Base-by-base conservation (phyloP, 106 monocot genomes). In the Dendrobium nobile region DNA sequence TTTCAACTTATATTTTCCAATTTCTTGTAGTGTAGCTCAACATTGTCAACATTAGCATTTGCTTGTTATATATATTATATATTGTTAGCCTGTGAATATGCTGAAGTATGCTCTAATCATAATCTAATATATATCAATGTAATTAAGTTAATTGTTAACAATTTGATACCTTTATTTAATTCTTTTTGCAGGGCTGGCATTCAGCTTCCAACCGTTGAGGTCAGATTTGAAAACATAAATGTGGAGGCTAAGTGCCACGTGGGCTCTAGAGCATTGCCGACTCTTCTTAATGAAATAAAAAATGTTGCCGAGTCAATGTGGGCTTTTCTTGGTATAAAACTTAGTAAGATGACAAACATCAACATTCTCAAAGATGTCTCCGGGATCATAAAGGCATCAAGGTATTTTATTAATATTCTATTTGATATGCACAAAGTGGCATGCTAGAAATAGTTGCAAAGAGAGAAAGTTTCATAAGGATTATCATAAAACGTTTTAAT, bases 211-310 rank as follows among this genome's bases (percentile, higher is more conserved):
- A 93, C 87, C 7, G 87, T 88, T 41, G 90, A 93, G 80, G 89
- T 93, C 40, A 87, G 93, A 54, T 91, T 87, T 41, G 54, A 88
- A 73, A 73, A 85, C 41, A 2, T 93, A 9, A 84, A 58, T 0
- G 72, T 91, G 18, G 83, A 87, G 82, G 90, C 93, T 3, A 77
- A 89, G n/a, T 89, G 90, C 79, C 78, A 91, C 56, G 81, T 86
- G 4, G 93, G 93, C 45, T 79, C 64, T 75, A 75, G 93, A 80
- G 93, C 93, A 26, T 79, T 93, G 51, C 93, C 93, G 4, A 84
- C 93, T 0, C 88, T 93, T 19, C 0, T 70, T 54, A 93, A 93
- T 80, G 48, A 75, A 6, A 37, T 82, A 11, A 74, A 54, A 24
- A 86, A 93, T 79, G 65, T 86, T 13, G 81, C 48, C 51, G 89